Evolutionary conservation across 441 rosid genomes (phyloP), one percentile per base, ranked within the genome.

Genomic region (Iberis amara): DNA sequence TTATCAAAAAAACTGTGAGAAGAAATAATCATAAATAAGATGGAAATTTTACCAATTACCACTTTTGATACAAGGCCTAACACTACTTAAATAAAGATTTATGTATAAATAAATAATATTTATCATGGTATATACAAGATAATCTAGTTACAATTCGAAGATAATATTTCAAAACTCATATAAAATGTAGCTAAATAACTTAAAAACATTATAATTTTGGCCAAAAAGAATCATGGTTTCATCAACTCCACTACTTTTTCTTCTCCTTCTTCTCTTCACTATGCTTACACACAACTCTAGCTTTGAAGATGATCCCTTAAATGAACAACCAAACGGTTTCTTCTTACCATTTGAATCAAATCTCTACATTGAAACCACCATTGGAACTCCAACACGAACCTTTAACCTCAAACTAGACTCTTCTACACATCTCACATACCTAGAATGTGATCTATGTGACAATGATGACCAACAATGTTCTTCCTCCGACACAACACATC

Each of bases 331-430:
- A 40, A 67, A 47, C 11, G 67, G 67, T 8, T 67, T 67, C 54
- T 67, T 41, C 30, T 35, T 67, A 54, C 71, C 71, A 3, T 53
- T 67, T 10, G 67, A 55, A 10, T 59, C 71, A 2, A 67, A 66
- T 28, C 66, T 67, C 11, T 61, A 67, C 58, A 6, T 67, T 4
- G 57, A 28, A 5, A 10, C 61, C 53, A 60, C 57, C 11, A 43
- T 61, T 3, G 71, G 71, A 21, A 61, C 66, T 0, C 71, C 67
- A 42, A 33, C 57, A 0, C 41, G 53, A 46, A 41, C 66, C 21
- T 67, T 67, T n/a, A 67, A 67, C 43, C 62, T 67, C 26, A 67
- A 61, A 9, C 66, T 67, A 54, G 71, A 67, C 62, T 48, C 71
- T 7, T 47, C 61, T 2, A 67, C 71, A 42, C 62, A 60, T 42